Conservation (phyloP, 2,329 filamentous ascomycete genomes). For the Pezicula carpinea region DNA sequence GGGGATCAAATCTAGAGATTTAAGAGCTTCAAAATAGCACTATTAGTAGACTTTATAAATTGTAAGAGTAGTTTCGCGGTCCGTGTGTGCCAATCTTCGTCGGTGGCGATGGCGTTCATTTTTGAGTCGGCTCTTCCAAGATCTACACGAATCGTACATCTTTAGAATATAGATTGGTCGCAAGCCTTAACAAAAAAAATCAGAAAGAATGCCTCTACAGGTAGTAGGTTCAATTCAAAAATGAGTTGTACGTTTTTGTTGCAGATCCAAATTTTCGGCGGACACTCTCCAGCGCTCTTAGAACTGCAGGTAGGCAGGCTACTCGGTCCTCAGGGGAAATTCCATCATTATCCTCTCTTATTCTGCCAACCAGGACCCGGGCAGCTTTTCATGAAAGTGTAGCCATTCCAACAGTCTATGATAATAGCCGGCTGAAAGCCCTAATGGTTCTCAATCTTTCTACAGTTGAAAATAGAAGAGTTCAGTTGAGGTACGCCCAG, state of each 20-base stretch:
- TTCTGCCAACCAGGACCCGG: neutral
- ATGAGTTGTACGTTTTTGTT: conserved; percentile 2
- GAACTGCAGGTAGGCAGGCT: conserved; percentile 1
- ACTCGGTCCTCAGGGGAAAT: neutral
- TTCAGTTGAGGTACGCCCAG: too few relatives aligned
- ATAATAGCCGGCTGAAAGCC: too few relatives aligned
- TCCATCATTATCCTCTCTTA: conserved; percentile 2
- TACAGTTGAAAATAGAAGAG: too few relatives aligned
- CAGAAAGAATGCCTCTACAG: too few relatives aligned
- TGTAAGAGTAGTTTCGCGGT: conserved; percentile 7
- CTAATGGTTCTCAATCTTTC: too few relatives aligned
- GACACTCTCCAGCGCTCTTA: conserved; percentile 1
- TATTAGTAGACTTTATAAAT: conserved; percentile 2
- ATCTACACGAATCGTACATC: too few relatives aligned
- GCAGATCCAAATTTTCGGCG: conserved; percentile 3
- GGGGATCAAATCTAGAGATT: conserved; percentile 5
- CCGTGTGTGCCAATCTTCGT: conserved; percentile 10
- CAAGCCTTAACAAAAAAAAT: too few relatives aligned
- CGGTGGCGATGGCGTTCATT: neutral
- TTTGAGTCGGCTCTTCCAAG: too few relatives aligned
- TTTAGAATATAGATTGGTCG: too few relatives aligned
- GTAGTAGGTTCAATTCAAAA: too few relatives aligned
- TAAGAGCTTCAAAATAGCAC: neutral
- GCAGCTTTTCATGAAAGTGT: too few relatives aligned
- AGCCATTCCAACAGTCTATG: too few relatives aligned